Percentiles rank a stretch among this genome's conserved stretches.
Evolutionary conservation across 2,329 filamentous ascomycete genomes (phyloP).

Genomic region (Sarocladiaceae sp.): DNA sequence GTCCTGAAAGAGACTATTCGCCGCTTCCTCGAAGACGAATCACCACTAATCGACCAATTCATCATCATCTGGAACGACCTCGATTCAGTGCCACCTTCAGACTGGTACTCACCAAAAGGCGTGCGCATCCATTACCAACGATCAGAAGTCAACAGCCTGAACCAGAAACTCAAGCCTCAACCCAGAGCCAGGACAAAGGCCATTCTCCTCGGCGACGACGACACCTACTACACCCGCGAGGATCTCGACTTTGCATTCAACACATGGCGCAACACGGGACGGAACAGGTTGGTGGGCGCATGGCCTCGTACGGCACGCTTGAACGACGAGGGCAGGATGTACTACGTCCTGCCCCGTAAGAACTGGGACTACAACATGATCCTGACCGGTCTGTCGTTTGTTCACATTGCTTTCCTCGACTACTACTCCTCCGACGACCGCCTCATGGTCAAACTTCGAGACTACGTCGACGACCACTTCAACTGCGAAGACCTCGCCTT

Average conservation of each 20-base stretch:
- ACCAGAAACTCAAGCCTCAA: conserved; percentile 19
- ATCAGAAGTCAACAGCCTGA: conserved; percentile 20
- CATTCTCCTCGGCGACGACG: conserved; percentile 21
- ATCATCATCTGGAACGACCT: conserved; percentile 24
- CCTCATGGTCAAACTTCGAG: conserved; percentile 13
- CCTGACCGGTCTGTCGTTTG: conserved; percentile 17
- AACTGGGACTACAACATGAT: conserved; percentile 15
- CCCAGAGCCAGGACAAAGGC: conserved; percentile 19
- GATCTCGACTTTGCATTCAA: conserved; percentile 23
- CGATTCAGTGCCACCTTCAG: conserved; percentile 16
- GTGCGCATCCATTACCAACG: conserved; percentile 21
- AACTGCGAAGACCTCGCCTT: conserved; percentile 20
- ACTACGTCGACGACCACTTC: conserved; percentile 16
- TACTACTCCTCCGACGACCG: conserved; percentile 15
- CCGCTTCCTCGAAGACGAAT: conserved; percentile 15
- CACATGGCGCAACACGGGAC: conserved; percentile 18
- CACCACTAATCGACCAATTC: conserved; percentile 21
- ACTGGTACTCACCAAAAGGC: conserved; percentile 17
- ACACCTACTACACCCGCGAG: conserved; percentile 19
- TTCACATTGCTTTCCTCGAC: conserved; percentile 17
- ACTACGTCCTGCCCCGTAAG: conserved; percentile 11
- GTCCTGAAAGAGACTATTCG: conserved; percentile 19
- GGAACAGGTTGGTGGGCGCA: conserved; percentile 16
- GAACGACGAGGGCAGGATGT: conserved; percentile 10
- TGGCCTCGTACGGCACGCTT: conserved; percentile 13